Base-by-base conservation (phyloP, 2,329 filamentous ascomycete genomes). In the Myriosclerotinia curreyana region DNA sequence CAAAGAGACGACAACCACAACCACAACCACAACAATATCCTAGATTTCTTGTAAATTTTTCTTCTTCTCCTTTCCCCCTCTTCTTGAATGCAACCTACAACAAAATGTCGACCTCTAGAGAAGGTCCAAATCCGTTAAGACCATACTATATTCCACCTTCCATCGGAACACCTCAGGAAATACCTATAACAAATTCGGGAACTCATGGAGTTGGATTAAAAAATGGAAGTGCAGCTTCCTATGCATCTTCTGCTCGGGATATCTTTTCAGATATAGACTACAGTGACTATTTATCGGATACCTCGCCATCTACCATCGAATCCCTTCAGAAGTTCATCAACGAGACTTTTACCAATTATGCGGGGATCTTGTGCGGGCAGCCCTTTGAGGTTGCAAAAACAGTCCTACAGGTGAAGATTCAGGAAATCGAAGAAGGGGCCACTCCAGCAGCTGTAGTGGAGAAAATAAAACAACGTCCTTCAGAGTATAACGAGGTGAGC, bases 331-430 rank as follows among this genome's bases (percentile, higher is more conserved):
- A 89, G 67, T 79, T 96, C 66, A 74, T 96, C 55, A 92, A 98
- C 74, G 88, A 93, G 75, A 85, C 95, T 69, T 75, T 96, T 76
- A 96, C 93, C 87, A 94, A 95, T 75, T 99, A 99, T 78, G 89
- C 88, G 17, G 92, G 89, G 65, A 88, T 96, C 31, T 77, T 98
- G 73, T 87, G 96, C 75, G 90, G 92, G 62, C 95, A 99, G 78
- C 95, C 95, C 17, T 98, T 99, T 76, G 95, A 98, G 80, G 93
- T 97, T 65, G 92, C 94, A 73, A 98, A 97, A 82, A 95, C 89
- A 17, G 85, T 98, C 64, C 79, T 99, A 71, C 95, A 99, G 78
- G 86, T 92, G 60, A 86, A 82, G 69, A 78, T 76, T 67, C 84
- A 87, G 71, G 83, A 58, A 40, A 34, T 54, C 63, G 69, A 66